Conservation (phyloP, 352 stramenopile genomes). For the Pythium volutum region DNA sequence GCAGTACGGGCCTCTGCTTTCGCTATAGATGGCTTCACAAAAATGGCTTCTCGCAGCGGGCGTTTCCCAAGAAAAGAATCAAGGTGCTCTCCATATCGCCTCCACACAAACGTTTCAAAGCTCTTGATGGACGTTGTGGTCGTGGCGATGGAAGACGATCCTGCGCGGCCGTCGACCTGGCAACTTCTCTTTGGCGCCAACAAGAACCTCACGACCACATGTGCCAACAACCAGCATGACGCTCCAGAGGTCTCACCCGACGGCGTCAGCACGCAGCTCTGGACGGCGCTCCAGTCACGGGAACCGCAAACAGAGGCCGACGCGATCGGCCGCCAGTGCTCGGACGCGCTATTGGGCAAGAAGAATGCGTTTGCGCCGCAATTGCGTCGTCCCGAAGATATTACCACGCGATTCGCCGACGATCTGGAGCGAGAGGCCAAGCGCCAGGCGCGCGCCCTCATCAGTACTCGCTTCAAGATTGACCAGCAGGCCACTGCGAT, state of each 20-base stretch:
- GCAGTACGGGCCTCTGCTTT: neutral
- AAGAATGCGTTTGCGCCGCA: conserved; percentile 48
- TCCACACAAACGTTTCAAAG: too few relatives aligned
- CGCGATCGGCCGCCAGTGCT: conserved; percentile 39
- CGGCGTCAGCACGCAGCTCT: conserved; percentile 34
- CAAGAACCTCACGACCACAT: conserved; percentile 7
- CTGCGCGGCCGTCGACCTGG: conserved; percentile 41
- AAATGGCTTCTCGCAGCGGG: neutral
- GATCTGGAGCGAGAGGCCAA: conserved; percentile 3
- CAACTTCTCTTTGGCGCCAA: conserved; percentile 55
- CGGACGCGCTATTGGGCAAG: conserved; percentile 49
- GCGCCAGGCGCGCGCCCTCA: conserved; percentile 41
- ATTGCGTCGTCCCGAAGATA: neutral
- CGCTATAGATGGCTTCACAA: conserved; percentile 2
- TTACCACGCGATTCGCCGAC: too few relatives aligned
- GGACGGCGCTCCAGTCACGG: conserved; percentile 30
- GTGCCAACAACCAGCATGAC: neutral
- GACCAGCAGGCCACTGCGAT: conserved; percentile 40
- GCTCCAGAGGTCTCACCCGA: neutral
- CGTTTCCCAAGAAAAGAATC: neutral
- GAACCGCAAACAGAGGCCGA: conserved; percentile 5
- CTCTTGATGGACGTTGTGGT: neutral
- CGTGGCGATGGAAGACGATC: conserved; percentile 2
- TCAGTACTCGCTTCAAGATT: conserved; percentile 41
- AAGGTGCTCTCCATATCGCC: too few relatives aligned